Conservation (phyloP, 148 eudicot genomes). For the Fagopyrum tataricum region DNA sequence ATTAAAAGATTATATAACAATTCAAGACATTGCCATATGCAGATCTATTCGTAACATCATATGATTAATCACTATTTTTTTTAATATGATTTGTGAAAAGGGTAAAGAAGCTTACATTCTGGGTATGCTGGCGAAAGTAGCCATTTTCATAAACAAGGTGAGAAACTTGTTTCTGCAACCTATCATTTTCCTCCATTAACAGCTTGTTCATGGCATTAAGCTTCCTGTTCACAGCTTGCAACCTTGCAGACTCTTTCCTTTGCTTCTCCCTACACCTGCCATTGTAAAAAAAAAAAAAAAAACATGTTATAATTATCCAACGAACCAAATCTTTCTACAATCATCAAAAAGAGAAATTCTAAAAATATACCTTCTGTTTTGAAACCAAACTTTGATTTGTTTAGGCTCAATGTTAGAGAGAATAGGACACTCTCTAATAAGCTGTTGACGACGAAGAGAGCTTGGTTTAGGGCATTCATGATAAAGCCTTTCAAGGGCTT, state of each 20-base stretch:
- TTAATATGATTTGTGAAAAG: background rate
- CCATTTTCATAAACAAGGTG: constrained; percentile 92
- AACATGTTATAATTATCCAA: background rate
- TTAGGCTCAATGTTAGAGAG: constrained; percentile 85
- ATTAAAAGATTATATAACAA: background rate
- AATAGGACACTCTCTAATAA: constrained; percentile 80
- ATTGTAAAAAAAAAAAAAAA: background rate
- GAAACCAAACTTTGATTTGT: constrained; percentile 98
- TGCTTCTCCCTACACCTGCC: constrained; percentile 94
- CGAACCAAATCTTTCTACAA: background rate
- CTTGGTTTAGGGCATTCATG: constrained; percentile 95
- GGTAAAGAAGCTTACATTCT: constrained; percentile 38
- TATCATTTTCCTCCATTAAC: constrained; percentile 94
- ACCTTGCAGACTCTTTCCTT: constrained; percentile 85
- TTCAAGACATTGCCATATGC: background rate
- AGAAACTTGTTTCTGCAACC: constrained; percentile 91
- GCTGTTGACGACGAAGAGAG: constrained; percentile 86
- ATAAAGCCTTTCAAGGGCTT: constrained; percentile 91
- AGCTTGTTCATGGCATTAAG: constrained; percentile 96
- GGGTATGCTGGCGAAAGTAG: constrained; percentile 81
- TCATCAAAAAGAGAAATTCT: background rate
- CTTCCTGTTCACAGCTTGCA: constrained; percentile 92
- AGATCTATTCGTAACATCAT: background rate
- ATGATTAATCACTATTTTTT: background rate
- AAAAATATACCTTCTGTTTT: constrained; percentile 65